A percentile compares a stretch with the other conserved stretches of the same genome.
phyloP scores from a whole-genome alignment of 1,284 basidiomycete species.

The Cryptococcus sp. region DNA sequence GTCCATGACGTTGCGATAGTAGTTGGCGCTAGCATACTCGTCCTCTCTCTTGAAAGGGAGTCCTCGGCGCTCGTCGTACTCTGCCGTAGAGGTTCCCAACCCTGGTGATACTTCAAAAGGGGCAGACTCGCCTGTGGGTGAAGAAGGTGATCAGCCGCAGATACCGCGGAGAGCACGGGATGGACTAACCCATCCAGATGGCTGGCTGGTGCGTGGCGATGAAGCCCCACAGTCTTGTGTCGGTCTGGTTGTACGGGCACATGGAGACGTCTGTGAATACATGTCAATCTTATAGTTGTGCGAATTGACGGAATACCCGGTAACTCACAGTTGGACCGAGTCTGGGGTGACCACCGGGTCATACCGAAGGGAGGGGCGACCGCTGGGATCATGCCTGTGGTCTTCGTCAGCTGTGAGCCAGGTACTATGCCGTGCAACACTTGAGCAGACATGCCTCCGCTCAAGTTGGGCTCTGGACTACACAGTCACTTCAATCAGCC shows the following conservation, averaged over 20 bases:
- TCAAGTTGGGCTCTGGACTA: slow-evolving; percentile 37
- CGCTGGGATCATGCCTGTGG: slow-evolving; percentile 54
- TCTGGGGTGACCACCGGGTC: slow-evolving; percentile 63
- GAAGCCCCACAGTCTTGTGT: slow-evolving; percentile 64
- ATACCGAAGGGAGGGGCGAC: slow-evolving; percentile 71
- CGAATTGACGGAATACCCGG: not conserved
- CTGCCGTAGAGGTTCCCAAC: slow-evolving; percentile 54
- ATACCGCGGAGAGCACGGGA: not conserved
- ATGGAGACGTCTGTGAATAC: slow-evolving; percentile 58
- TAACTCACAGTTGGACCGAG: slow-evolving; percentile 36
- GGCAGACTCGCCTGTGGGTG: slow-evolving; percentile 57
- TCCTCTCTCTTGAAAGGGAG: slow-evolving; percentile 59
- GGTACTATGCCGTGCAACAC: no score
- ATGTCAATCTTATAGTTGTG: not conserved
- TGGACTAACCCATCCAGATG: slow-evolving; percentile 72
- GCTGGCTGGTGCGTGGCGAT: slow-evolving; percentile 71
- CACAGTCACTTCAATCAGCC: not conserved
- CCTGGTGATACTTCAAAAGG: slow-evolving; percentile 65
- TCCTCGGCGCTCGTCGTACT: slow-evolving; percentile 60
- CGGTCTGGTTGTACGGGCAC: slow-evolving; percentile 72
- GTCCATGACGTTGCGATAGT: slow-evolving; percentile 64
- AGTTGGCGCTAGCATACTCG: slow-evolving; percentile 64
- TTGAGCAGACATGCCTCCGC: slow-evolving; percentile 21
- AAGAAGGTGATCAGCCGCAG: not conserved
- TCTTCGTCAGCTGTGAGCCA: not conserved